Base-by-base conservation (phyloP, 2,329 filamentous ascomycete species). In the Trichoderma aggressivum region DNA sequence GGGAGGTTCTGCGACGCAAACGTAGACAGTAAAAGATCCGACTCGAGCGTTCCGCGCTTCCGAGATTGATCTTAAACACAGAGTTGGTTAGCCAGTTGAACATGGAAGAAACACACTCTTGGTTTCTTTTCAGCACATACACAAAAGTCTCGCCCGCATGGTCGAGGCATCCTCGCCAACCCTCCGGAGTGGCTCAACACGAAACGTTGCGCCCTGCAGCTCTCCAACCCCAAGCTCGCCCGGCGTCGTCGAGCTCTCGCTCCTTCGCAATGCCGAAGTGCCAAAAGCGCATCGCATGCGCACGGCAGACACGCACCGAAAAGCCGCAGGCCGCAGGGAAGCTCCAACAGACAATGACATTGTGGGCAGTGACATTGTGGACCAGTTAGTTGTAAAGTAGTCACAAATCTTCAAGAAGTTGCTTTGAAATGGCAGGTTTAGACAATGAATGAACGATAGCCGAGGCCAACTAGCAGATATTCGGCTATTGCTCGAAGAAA, bases 41-140 rank as follows among this genome's bases (percentile, higher is more conserved):
- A 94, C 81, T 99, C 96, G 79, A 98, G 91, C 75, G 92, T 98
- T 76, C 96, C 96, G 80, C 96, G 91, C 84, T 99, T 99, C 77
- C 96, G 92, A 81, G 92, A 96, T 84, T 99, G 96, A 85, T 99
- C 95, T 98, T 62, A 16, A 4, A 3, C 3, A 5, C 12, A n/a
- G 6, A 16, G 56, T n/a, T 1, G 8, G 16, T 69, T 36, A 69
- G 65, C 34, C 32, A 43, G 50, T 21, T 39, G 39, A 47, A n/a
- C 39, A 8, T 47, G 3, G 14, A 16, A 16, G 5, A 16, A 47
- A n/a, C 18, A 50, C n/a, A 50, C 21, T 10, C 18, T n/a, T n/a
- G n/a, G 21, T 21, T 21, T 21, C n/a, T 21, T 21, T 16, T 3
- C 32, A 39, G 12, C 36, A 69, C 91, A 36, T 81, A 89, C 87